phyloP scores from a whole-genome alignment of 2,329 filamentous ascomycete species.

The Aureobasidium pullulans region DNA sequence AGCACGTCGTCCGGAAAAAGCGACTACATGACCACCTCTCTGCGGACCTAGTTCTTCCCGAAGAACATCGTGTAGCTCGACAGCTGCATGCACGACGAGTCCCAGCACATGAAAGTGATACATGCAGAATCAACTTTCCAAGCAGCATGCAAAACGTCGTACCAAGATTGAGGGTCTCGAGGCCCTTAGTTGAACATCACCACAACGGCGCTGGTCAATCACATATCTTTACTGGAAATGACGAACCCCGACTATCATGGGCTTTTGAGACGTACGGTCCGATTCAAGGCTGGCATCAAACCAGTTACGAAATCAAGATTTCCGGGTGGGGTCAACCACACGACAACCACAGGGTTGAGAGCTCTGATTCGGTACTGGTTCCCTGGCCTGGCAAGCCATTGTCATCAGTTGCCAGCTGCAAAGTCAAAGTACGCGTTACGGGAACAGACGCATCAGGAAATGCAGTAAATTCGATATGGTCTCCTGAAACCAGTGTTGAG shows the following conservation, averaged over 20 bases:
- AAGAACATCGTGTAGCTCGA: no score
- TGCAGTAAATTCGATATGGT: slow-evolving; percentile 1
- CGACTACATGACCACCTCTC: no score
- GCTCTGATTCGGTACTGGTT: slow-evolving; percentile 11
- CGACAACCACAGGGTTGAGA: background rate
- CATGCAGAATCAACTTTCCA: no score
- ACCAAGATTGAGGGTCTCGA: background rate
- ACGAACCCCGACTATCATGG: slow-evolving; percentile 14
- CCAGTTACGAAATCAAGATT: slow-evolving; percentile 9
- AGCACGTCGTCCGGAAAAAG: no score
- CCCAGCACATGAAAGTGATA: no score
- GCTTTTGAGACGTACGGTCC: background rate
- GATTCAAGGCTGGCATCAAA: slow-evolving; percentile 1
- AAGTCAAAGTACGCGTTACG: slow-evolving; percentile 8
- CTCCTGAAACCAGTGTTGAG: background rate
- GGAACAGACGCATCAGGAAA: background rate
- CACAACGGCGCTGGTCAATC: background rate
- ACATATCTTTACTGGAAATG: background rate
- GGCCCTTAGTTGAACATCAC: slow-evolving; percentile 3
- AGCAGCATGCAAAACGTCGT: background rate
- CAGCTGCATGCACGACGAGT: no score
- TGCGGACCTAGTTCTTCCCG: no score
- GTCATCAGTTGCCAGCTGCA: background rate
- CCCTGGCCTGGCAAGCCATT: slow-evolving; percentile 13
- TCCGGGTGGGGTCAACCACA: slow-evolving; percentile 5